A percentile compares a stretch with the other conserved stretches of the same genome.
Conservation (phyloP, 2,329 filamentous ascomycete species). For the Didymellaceae sp. region DNA sequence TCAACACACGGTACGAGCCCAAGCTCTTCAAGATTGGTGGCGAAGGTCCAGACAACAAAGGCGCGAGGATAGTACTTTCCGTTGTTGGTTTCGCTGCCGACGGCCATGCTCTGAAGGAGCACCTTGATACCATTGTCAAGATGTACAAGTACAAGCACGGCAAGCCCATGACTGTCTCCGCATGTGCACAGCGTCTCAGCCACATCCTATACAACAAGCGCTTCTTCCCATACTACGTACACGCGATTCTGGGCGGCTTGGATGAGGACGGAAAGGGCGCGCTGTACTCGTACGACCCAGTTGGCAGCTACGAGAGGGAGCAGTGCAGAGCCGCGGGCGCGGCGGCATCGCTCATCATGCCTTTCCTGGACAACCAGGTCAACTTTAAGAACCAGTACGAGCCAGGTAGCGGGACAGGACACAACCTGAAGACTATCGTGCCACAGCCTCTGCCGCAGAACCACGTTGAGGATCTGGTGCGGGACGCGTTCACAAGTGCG, state of each 20-base stretch:
- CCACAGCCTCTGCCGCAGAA: slow-evolving; percentile 71
- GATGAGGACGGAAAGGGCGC: slow-evolving; percentile 95
- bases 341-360: slow-evolving; percentile 94
- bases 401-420: slow-evolving; percentile 82
- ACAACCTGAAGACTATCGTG: slow-evolving; percentile 76
- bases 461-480: slow-evolving; percentile 85
- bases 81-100: slow-evolving; percentile 97
- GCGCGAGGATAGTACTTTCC: slow-evolving; percentile 85
- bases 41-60: slow-evolving; percentile 81
- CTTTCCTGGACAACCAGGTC: slow-evolving; percentile 98
- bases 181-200: slow-evolving; percentile 91
- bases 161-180: slow-evolving; percentile 93
- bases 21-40: slow-evolving; percentile 98
- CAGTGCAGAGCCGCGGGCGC: slow-evolving; percentile 94
- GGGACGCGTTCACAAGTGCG: slow-evolving; percentile 97
- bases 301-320: slow-evolving; percentile 96
- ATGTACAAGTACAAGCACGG: slow-evolving; percentile 99
- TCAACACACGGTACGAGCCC: slow-evolving; percentile 94
- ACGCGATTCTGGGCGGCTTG: slow-evolving; percentile 90
- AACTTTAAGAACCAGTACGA: slow-evolving; percentile 99
- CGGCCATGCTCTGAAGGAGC: slow-evolving; percentile 90
- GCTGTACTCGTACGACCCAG: slow-evolving; percentile 96
- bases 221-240: slow-evolving; percentile 98
- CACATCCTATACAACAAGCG: slow-evolving; percentile 97
- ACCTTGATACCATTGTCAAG: slow-evolving; percentile 92